Evolutionary conservation across 2,329 filamentous ascomycete species (phyloP).

Genomic region (Apiospora phragmitis): DNA sequence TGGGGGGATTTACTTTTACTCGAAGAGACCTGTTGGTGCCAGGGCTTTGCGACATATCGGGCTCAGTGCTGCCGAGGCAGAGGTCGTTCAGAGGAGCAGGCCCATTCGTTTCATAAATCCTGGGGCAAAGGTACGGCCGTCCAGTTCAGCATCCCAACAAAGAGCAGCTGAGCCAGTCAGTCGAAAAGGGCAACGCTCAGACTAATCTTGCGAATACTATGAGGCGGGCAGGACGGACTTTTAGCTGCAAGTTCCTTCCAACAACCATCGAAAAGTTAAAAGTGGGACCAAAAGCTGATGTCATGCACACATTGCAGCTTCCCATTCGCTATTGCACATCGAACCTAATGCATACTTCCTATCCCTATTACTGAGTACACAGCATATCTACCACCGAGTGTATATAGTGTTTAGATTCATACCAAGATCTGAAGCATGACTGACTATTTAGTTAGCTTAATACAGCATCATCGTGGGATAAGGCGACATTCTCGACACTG

Average conservation of each 20-base stretch:
- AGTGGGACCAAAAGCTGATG: slow-evolving; percentile 3
- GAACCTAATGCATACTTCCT: background rate
- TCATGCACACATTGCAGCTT: background rate
- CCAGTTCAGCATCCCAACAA: slow-evolving; percentile 2
- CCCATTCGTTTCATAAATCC: background rate
- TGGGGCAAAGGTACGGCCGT: background rate
- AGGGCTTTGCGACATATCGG: slow-evolving; percentile 16
- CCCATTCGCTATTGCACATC: background rate
- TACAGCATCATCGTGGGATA: background rate
- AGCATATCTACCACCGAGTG: background rate
- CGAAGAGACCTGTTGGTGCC: slow-evolving; percentile 15
- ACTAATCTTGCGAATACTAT: background rate
- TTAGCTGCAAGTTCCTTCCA: background rate
- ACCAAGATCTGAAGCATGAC: background rate
- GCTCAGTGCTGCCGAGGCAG: slow-evolving; percentile 14
- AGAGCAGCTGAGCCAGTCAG: slow-evolving; percentile 1
- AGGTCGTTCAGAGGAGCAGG: background rate
- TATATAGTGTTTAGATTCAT: background rate
- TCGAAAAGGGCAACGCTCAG: background rate
- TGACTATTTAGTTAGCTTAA: background rate
- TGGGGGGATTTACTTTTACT: slow-evolving; percentile 11
- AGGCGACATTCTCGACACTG: background rate
- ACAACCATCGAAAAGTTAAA: background rate
- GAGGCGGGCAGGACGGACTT: background rate
- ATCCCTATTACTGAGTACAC: background rate